Conservation (phyloP, 331 rosid genomes). For the Dryas integrifolia region DNA sequence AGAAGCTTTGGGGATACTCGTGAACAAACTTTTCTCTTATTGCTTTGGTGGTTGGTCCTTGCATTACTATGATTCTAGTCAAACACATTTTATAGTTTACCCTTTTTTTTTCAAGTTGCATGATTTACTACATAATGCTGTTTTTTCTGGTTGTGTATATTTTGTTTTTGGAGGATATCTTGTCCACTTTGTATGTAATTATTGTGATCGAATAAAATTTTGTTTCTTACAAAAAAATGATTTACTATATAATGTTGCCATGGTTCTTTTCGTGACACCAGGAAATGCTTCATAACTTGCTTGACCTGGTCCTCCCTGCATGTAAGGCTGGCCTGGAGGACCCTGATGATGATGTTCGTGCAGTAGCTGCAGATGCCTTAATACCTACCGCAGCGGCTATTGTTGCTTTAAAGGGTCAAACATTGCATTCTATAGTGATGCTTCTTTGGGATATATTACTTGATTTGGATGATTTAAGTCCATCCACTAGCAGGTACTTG, state of each 20-base stretch:
- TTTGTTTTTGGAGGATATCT: too few species aligned
- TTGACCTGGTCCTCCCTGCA: slow-evolving; percentile 80
- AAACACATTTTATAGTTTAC: neutral
- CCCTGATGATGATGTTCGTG: slow-evolving; percentile 97
- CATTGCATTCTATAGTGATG: slow-evolving; percentile 82
- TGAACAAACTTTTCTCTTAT: neutral
- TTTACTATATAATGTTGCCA: slow-evolving; percentile 18
- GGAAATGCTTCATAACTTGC: slow-evolving; percentile 93
- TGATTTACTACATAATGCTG: too few species aligned
- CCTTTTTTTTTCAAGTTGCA: neutral
- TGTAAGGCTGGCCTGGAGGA: slow-evolving; percentile 96
- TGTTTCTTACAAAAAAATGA: slow-evolving; percentile 3
- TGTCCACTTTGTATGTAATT: too few species aligned
- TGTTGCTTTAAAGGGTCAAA: slow-evolving; percentile 73
- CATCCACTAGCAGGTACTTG: slow-evolving; percentile 93
- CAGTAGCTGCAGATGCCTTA: slow-evolving; percentile 97
- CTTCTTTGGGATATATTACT: slow-evolving; percentile 93
- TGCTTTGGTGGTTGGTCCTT: slow-evolving; percentile 14
- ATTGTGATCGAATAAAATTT: too few species aligned
- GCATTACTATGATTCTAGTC: neutral
- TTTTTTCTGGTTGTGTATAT: too few species aligned
- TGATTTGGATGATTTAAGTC: slow-evolving; percentile 98
- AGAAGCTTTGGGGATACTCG: too few species aligned
- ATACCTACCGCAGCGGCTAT: slow-evolving; percentile 83
- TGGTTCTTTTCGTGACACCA: slow-evolving; percentile 34